Conservation (phyloP, 495 filamentous ascomycete species). For the Entonaema liquescens region DNA sequence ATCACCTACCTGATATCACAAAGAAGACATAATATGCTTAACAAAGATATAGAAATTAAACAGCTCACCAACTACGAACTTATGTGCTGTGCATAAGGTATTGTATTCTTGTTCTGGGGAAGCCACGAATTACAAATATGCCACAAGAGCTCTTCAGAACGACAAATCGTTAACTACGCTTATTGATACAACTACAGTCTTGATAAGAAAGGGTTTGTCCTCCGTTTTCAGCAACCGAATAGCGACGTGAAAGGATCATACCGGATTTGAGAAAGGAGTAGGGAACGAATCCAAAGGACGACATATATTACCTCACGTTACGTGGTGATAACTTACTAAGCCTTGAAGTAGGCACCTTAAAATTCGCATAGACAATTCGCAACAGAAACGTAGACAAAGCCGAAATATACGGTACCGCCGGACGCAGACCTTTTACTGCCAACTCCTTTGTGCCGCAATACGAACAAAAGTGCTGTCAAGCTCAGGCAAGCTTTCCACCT, state of each 20-base stretch:
- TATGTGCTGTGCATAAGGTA: background rate
- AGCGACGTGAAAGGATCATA: slow-evolving; percentile 6
- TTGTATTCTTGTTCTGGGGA: background rate
- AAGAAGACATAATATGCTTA: too few species aligned
- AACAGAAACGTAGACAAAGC: slow-evolving; percentile 28
- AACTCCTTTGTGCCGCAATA: slow-evolving; percentile 27
- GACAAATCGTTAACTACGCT: too few species aligned
- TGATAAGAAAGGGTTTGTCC: background rate
- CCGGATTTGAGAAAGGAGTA: slow-evolving; percentile 21
- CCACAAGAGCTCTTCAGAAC: background rate
- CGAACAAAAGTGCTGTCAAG: slow-evolving; percentile 25
- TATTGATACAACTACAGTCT: background rate
- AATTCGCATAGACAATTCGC: too few species aligned
- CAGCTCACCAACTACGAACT: background rate
- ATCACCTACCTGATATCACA: background rate
- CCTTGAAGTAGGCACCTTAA: background rate
- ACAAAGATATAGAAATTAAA: too few species aligned
- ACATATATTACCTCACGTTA: background rate
- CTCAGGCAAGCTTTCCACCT: slow-evolving; percentile 6
- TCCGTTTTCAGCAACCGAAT: slow-evolving; percentile 26
- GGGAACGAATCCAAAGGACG: background rate
- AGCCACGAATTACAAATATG: background rate
- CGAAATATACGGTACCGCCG: slow-evolving; percentile 7
- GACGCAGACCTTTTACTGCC: slow-evolving; percentile 10
- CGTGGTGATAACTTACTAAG: background rate